Evolutionary conservation across 83 land plant genomes (phyloP).

Genomic region (Picea abies): DNA sequence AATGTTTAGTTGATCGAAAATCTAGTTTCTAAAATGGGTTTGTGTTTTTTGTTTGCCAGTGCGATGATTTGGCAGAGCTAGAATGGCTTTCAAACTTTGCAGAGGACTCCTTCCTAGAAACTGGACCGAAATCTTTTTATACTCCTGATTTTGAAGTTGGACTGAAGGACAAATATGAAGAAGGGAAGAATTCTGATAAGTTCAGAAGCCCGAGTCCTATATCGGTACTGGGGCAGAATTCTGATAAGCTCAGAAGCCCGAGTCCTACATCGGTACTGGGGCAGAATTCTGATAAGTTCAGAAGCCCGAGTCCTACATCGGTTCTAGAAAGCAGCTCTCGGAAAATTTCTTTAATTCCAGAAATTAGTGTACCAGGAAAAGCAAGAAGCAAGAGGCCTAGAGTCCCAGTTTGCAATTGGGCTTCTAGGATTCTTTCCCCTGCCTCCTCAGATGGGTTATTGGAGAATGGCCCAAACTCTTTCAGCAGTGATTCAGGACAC

Average conservation of each 20-base stretch:
- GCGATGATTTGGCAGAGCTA: constrained; percentile 32
- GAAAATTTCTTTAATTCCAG: neutral
- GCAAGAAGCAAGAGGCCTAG: constrained; percentile 15
- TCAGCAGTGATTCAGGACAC: constrained; percentile 6
- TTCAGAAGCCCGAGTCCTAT: constrained; percentile 14
- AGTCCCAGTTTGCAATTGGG: constrained; percentile 5
- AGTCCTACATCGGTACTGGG: neutral
- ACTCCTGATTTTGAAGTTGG: constrained; percentile 4
- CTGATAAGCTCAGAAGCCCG: neutral
- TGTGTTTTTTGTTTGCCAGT: constrained; percentile 13
- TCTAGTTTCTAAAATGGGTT: neutral
- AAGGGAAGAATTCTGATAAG: neutral
- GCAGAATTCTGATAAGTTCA: neutral
- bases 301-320: constrained; percentile 16
- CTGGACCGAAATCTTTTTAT: constrained; percentile 2
- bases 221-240: neutral
- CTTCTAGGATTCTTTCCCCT: constrained; percentile 11
- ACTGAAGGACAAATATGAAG: neutral
- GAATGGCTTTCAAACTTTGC: constrained; percentile 47
- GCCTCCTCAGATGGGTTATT: neutral
- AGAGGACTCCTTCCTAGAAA: constrained; percentile 33
- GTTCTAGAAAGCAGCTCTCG: constrained; percentile 12
- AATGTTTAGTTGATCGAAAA: neutral
- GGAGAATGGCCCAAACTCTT: neutral
- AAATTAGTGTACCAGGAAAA: constrained; percentile 14